These are phyloP conservation scores for Iris macrosiphon DNA, from an alignment of 106 monocot species.

Conservation along the genomic window DNA sequence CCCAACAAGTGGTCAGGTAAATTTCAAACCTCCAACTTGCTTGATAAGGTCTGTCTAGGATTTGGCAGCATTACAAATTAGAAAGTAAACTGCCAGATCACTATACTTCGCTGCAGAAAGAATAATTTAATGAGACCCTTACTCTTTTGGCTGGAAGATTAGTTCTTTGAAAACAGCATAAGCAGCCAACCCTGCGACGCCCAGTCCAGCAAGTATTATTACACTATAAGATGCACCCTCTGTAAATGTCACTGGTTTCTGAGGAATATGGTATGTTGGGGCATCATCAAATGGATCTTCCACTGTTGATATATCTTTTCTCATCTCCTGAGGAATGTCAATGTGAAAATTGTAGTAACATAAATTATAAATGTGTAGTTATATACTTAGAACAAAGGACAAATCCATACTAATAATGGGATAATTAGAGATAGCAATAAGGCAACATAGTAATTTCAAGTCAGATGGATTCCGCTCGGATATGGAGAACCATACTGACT, in stretches of 20 bases:
- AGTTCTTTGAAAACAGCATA: conserved; percentile 98
- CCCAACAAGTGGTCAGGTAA: too few relatives aligned
- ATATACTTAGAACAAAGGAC: background rate
- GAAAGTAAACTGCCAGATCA: too few relatives aligned
- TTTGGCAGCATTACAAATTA: too few relatives aligned
- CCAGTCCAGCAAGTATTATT: conserved; percentile 81
- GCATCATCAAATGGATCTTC: conserved; percentile 96
- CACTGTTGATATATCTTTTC: conserved; percentile 70
- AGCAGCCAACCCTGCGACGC: conserved; percentile 73
- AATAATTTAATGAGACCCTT: conserved; percentile 18
- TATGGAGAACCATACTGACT: background rate
- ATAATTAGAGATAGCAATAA: background rate
- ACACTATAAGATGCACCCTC: conserved; percentile 96
- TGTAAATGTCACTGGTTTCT: conserved; percentile 91
- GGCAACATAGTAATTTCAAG: background rate
- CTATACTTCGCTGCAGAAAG: too few relatives aligned
- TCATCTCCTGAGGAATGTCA: conserved; percentile 32
- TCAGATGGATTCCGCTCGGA: background rate
- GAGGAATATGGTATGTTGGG: conserved; percentile 89
- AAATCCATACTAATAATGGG: too few relatives aligned
- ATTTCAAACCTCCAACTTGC: too few relatives aligned
- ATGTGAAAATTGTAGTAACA: background rate
- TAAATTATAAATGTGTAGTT: background rate
- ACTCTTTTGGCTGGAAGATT: conserved; percentile 97
- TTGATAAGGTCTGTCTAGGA: too few relatives aligned